These are phyloP conservation scores for Scedosporium apiospermum DNA, from an alignment of 2,329 filamentous ascomycete species.

Conservation along the genomic window DNA sequence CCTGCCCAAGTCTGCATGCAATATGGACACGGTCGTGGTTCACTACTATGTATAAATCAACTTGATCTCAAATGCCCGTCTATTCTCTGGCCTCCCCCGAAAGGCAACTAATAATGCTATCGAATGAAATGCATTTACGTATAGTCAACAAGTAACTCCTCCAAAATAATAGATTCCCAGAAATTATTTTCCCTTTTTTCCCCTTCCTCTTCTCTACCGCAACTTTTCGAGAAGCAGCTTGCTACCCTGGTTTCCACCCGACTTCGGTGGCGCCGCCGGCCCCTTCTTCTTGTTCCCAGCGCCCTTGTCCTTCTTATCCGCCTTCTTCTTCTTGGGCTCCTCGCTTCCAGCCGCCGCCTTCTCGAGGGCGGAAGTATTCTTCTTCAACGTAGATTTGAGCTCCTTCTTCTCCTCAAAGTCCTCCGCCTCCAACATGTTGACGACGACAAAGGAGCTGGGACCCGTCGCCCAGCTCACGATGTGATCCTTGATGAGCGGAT, in stretches of 20 bases:
- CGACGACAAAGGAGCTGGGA: conserved; percentile 74
- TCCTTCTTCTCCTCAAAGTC: conserved; percentile 59
- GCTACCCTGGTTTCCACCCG: conserved; percentile 52
- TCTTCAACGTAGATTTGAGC: conserved; percentile 60
- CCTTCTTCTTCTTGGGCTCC: conserved; percentile 41
- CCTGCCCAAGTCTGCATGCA: too few relatives aligned
- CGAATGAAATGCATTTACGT: neutral
- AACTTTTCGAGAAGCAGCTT: conserved; percentile 52
- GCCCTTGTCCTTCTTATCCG: conserved; percentile 25
- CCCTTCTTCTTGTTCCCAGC: conserved; percentile 20
- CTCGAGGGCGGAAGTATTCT: conserved; percentile 61
- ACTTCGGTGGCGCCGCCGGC: conserved; percentile 18
- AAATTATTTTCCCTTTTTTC: neutral
- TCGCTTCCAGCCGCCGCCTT: conserved; percentile 55
- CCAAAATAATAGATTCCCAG: conserved; percentile 3
- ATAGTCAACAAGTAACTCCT: neutral
- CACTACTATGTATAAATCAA: neutral
- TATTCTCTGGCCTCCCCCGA: neutral
- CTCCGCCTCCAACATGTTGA: conserved; percentile 68
- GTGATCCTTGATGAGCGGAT: conserved; percentile 65
- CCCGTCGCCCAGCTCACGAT: conserved; percentile 79
- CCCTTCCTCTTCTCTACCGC: conserved; percentile 14
- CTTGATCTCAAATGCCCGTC: neutral
- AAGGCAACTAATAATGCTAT: neutral
- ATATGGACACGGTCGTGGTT: neutral